Percentiles rank a stretch among this genome's conserved stretches.
phyloP scores from a whole-genome alignment of 306 rosid genomes.

The Castanopsis chinensis region DNA sequence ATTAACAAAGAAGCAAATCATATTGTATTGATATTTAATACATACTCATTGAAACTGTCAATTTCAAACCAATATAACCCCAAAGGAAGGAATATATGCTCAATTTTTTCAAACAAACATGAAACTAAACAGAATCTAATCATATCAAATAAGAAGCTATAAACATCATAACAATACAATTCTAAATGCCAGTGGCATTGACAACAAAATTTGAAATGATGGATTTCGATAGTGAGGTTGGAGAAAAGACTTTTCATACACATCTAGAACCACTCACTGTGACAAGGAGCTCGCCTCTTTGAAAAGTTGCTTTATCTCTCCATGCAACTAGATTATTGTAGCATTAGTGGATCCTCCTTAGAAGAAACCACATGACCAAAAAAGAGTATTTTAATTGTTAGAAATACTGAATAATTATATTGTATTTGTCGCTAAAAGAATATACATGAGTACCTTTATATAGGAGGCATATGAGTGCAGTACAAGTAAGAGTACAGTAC shows the following conservation, averaged over 20 bases:
- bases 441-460: no score
- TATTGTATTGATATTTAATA: background rate
- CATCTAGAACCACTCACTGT: constrained; percentile 49
- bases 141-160: background rate
- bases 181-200: background rate
- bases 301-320: constrained; percentile 64
- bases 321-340: constrained; percentile 44
- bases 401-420: no score
- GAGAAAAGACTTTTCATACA: constrained; percentile 1
- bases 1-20: constrained; percentile 16
- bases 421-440: no score
- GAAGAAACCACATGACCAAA: constrained; percentile 21
- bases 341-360: constrained; percentile 45
- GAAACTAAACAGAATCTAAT: background rate
- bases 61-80: background rate
- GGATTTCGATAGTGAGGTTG: background rate
- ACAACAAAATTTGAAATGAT: background rate
- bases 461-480: no score
- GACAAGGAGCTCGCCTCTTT: constrained; percentile 78
- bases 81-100: background rate
- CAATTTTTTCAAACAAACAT: background rate
- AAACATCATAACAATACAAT: background rate
- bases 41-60: constrained; percentile 2
- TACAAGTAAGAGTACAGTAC: no score
- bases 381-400: background rate